Evolutionary conservation across 441 rosid species (phyloP), one percentile per base, ranked within the genome.

Genomic region (Pelargonium fulgidum): DNA sequence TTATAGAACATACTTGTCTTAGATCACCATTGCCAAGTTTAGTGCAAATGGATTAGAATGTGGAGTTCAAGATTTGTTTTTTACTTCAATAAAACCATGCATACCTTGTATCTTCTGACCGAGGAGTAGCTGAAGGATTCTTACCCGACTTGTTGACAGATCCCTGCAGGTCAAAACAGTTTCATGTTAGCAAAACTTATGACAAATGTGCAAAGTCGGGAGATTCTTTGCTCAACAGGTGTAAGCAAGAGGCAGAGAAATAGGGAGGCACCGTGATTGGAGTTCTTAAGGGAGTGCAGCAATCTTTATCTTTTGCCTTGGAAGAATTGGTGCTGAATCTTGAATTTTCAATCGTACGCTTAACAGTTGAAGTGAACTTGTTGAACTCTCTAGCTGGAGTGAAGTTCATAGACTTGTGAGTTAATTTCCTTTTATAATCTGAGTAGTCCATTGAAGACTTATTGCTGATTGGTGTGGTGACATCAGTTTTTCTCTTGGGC

Each of bases 231-330:
- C 3, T 17, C 12, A 3, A 13, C n/a, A 10, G n/a, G 0, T 59
- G 65, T 10, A 7, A 16, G 4, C 19, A 41, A 20, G 16, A 39
- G 69, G 36, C 29, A 63, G 58, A 59, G 45, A 72, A 56, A 44
- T 17, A 52, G 69, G 19, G 44, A 67, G 62, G 66, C 68, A 87
- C 93, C 85, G 11, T 68, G 56, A 75, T 78, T 9, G 92, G 92
- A 79, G 91, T 89, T 75, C 77, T 86, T 39, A 76, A 75, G 68
- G 89, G 96, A 71, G 87, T 87, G 62, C 84, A 72, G 80, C 80
- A 81, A 13, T 85, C n/a, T 45, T 45, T 45, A 45, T 45, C 89
- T 75, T 79, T 89, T 75, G 79, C 77, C 47, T 81, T 84, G 24
- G 65, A 73, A 42, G 84, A 79, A 76, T 13, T 61, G 14, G 76